Percentiles rank a stretch among this genome's conserved stretches.
Evolutionary conservation across 805 yeast species (phyloP).

Genomic region (Cyberlindnera veronae): DNA sequence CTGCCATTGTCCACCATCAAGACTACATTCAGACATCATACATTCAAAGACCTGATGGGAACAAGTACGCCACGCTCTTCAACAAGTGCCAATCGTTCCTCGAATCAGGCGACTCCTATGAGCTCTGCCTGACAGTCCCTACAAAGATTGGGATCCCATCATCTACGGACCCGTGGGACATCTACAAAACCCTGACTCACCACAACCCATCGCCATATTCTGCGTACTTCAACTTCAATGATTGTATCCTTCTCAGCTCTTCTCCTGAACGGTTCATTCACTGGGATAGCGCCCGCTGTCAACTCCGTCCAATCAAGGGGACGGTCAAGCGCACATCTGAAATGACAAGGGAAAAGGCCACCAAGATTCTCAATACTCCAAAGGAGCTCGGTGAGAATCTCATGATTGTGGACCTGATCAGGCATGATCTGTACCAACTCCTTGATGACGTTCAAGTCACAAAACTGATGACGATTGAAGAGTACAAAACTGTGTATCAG

Average conservation of each 20-base stretch:
- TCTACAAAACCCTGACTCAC: conserved; percentile 66
- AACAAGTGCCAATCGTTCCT: conserved; percentile 62
- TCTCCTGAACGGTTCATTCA: conserved; percentile 92
- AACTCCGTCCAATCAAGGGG: conserved; percentile 94
- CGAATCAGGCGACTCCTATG: conserved; percentile 86
- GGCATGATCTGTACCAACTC: conserved; percentile 81
- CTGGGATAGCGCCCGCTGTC: conserved; percentile 63
- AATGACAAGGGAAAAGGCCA: conserved; percentile 57
- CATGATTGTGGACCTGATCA: conserved; percentile 93
- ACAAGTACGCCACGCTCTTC: conserved; percentile 53
- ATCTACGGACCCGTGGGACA: conserved; percentile 62
- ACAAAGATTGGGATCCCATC: conserved; percentile 55
- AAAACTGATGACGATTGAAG: conserved; percentile 87
- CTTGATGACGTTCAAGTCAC: conserved; percentile 64
- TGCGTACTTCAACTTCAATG: conserved; percentile 70
- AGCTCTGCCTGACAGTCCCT: conserved; percentile 81
- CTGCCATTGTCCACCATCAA: neutral
- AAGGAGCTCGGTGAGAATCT: conserved; percentile 94
- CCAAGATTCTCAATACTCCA: conserved; percentile 65
- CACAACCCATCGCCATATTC: conserved; percentile 93
- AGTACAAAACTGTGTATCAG: conserved; percentile 86
- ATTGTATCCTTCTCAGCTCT: conserved; percentile 61
- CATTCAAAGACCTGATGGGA: conserved; percentile 48
- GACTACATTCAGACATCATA: conserved; percentile 11
- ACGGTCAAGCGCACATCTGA: conserved; percentile 70